phyloP scores from a whole-genome alignment of 1,284 basidiomycete species.

The Fomitopsis schrenkii region DNA sequence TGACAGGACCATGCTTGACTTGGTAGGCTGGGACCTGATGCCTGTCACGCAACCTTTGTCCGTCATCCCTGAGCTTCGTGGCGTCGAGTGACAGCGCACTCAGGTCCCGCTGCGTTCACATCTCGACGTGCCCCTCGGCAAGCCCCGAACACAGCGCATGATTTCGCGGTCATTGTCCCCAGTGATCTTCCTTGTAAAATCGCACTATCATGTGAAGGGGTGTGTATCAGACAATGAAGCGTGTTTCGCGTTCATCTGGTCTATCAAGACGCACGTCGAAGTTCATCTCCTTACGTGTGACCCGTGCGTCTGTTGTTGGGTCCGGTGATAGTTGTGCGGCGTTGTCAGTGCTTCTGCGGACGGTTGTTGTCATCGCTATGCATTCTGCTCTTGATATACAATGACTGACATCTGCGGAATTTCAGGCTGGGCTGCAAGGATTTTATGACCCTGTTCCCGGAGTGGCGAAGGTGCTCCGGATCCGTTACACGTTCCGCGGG shows the following conservation, averaged over 20 bases:
- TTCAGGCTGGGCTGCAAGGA: constrained; percentile 63
- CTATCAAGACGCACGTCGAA: neutral
- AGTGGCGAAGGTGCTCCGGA: constrained; percentile 58
- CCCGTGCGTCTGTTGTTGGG: neutral
- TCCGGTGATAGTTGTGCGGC: neutral
- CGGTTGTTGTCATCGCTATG: constrained; percentile 1
- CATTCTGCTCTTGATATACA: neutral
- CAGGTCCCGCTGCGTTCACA: neutral
- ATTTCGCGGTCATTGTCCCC: neutral
- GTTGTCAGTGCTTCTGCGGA: neutral
- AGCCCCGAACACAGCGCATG: neutral
- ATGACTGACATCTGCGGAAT: neutral
- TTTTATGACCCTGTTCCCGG: constrained; percentile 76
- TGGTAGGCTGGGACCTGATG: neutral
- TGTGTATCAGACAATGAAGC: neutral
- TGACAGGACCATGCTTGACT: neutral
- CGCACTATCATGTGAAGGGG: neutral
- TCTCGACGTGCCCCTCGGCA: neutral
- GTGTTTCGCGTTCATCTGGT: neutral
- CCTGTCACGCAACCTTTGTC: neutral
- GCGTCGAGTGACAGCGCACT: neutral
- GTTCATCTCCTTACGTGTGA: neutral
- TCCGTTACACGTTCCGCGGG: constrained; percentile 78
- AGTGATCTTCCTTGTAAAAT: neutral
- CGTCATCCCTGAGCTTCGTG: neutral